Evolutionary conservation across 2,329 filamentous ascomycete species (phyloP).

Genomic region (Didymella pomorum): DNA sequence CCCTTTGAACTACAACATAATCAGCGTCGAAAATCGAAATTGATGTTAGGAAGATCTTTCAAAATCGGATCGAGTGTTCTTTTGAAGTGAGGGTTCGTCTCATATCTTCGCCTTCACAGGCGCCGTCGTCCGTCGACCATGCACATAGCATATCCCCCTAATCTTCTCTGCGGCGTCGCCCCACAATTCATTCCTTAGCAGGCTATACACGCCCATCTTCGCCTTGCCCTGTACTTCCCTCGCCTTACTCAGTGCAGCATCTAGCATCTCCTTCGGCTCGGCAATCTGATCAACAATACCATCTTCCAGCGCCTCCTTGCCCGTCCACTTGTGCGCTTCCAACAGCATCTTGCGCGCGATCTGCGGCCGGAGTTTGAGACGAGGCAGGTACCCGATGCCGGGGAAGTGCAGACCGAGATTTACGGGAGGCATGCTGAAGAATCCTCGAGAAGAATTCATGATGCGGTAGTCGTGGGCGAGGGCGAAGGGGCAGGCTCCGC

Average conservation of each 20-base stretch:
- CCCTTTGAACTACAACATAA: not conserved
- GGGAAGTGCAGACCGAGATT: conserved; percentile 64
- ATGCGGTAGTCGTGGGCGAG: conserved; percentile 59
- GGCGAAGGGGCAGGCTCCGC: conserved; percentile 58
- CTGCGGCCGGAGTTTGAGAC: conserved; percentile 60
- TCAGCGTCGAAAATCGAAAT: not conserved
- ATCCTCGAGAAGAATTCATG: conserved; percentile 47
- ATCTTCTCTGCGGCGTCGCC: conserved; percentile 62
- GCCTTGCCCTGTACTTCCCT: conserved; percentile 53
- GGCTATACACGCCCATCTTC: conserved; percentile 61
- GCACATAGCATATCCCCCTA: conserved; percentile 62
- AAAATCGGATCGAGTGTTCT: not conserved
- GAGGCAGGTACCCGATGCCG: conserved; percentile 62
- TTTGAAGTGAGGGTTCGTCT: not conserved
- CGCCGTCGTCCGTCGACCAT: conserved; percentile 55
- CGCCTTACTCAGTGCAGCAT: conserved; percentile 58
- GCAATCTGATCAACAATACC: conserved; percentile 63
- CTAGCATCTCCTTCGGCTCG: conserved; percentile 57
- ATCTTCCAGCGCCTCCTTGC: conserved; percentile 59
- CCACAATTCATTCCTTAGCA: conserved; percentile 62
- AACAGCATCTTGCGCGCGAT: conserved; percentile 65
- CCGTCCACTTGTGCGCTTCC: conserved; percentile 64
- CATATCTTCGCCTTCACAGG: conserved; percentile 60
- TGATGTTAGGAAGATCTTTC: not conserved
- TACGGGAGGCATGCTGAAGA: conserved; percentile 58